phyloP scores from a whole-genome alignment of 306 rosid genomes.

The Dalbergia cochinchinensis region DNA sequence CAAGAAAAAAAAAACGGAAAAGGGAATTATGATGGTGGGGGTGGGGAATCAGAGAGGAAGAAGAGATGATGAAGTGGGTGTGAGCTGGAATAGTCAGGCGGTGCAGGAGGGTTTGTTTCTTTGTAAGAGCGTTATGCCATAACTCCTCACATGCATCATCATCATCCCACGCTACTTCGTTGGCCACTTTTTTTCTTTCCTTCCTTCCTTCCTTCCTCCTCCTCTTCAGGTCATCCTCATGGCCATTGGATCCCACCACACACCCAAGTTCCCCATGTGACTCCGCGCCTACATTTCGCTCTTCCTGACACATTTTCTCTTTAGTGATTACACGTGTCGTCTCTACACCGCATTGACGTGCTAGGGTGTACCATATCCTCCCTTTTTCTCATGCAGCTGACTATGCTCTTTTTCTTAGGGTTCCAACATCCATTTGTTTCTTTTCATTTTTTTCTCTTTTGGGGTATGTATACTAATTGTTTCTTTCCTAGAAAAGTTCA shows the following conservation, averaged over 20 bases:
- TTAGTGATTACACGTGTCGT: not conserved
- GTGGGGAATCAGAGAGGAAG: not conserved
- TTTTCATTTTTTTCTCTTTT: too few relatives aligned
- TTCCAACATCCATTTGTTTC: too few relatives aligned
- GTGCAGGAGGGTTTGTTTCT: conserved; percentile 15
- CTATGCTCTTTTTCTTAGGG: not conserved
- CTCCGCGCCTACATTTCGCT: not conserved
- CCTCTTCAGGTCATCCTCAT: not conserved
- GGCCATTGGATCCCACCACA: not conserved
- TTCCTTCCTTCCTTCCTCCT: too few relatives aligned
- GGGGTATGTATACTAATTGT: not conserved
- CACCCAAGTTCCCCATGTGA: not conserved
- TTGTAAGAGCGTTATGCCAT: not conserved
- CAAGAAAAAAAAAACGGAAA: not conserved
- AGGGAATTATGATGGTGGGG: not conserved
- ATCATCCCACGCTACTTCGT: not conserved
- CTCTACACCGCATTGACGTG: not conserved
- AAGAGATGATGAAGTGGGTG: conserved; percentile 10
- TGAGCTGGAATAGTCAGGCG: conserved; percentile 40
- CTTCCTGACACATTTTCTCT: not conserved
- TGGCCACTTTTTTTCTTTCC: not conserved
- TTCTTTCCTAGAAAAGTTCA: not conserved
- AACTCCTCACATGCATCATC: not conserved
- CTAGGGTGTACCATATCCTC: not conserved
- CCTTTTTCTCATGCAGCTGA: not conserved